Conservation (phyloP, 2,329 filamentous ascomycete species). For the Venturia asperata region DNA sequence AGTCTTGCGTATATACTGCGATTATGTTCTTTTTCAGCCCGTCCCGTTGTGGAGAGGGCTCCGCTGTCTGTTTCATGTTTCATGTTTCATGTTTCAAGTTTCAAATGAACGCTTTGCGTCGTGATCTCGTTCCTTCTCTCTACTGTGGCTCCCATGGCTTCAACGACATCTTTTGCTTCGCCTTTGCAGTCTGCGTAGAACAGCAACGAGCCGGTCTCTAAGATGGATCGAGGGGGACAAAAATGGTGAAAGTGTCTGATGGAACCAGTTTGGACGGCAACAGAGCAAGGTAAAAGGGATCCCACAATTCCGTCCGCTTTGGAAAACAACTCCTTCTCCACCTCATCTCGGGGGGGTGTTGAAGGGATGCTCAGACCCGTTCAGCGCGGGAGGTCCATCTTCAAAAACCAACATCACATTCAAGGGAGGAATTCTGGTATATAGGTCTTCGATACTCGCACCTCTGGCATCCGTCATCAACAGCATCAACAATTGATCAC, state of each 20-base stretch:
- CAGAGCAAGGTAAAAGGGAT: neutral
- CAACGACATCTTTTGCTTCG: neutral
- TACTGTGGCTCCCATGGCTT: neutral
- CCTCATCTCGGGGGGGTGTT: conserved; percentile 4
- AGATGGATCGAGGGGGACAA: too few relatives aligned
- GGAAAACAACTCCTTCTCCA: neutral
- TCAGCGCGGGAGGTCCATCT: neutral
- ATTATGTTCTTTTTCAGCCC: neutral
- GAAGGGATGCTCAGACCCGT: neutral
- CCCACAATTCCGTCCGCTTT: neutral
- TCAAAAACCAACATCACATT: neutral
- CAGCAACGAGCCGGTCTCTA: too few relatives aligned
- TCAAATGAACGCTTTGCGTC: too few relatives aligned
- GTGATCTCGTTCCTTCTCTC: too few relatives aligned
- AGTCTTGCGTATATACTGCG: too few relatives aligned
- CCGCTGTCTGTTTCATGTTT: neutral
- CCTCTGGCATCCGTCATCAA: neutral
- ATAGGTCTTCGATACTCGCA: neutral
- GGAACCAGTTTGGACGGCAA: too few relatives aligned
- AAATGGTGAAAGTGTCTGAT: too few relatives aligned
- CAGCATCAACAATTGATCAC: neutral
- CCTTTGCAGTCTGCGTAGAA: too few relatives aligned
- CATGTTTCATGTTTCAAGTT: too few relatives aligned
- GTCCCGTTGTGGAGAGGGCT: neutral
- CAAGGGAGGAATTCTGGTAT: neutral